Evolutionary conservation across 2,329 filamentous ascomycete species (phyloP).

Genomic region (Penicillium polonicum): DNA sequence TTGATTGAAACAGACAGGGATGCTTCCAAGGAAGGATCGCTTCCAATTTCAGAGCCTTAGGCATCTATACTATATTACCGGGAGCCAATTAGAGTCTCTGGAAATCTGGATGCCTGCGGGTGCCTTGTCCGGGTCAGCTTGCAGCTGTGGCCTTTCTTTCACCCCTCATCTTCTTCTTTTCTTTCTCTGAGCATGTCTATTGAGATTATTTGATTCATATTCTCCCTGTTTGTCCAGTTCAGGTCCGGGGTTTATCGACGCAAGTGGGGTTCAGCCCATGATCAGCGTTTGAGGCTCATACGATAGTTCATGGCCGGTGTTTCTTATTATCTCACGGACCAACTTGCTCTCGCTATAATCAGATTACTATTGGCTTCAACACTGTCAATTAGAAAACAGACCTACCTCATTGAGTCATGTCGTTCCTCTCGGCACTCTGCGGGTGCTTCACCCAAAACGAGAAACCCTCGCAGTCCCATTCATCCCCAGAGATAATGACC

Average conservation of each 20-base stretch:
- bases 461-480: constrained; percentile 1
- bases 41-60: background rate
- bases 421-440: constrained; percentile 25
- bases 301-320: background rate
- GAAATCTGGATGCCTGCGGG: constrained; percentile 34
- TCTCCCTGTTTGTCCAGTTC: background rate
- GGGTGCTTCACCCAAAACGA: constrained; percentile 24
- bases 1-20: background rate
- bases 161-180: constrained; percentile 11
- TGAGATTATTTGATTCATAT: background rate
- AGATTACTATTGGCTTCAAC: background rate
- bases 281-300: constrained; percentile 6
- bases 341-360: background rate
- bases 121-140: constrained; percentile 11
- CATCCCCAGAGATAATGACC: constrained; percentile 15
- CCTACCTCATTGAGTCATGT: constrained; percentile 16
- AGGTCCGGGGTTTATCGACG: constrained; percentile 7
- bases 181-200: background rate
- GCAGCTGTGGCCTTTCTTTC: constrained; percentile 5
- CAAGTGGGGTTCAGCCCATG: constrained; percentile 10
- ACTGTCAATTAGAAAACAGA: background rate
- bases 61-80: background rate
- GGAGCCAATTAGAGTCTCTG: constrained; percentile 21
- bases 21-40: background rate
- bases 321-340: background rate